A percentile compares a stretch with the other conserved stretches of the same genome.
Evolutionary conservation across 2,329 filamentous ascomycete genomes (phyloP).

Genomic region (Stagonosporopsis chrysanthemi): DNA sequence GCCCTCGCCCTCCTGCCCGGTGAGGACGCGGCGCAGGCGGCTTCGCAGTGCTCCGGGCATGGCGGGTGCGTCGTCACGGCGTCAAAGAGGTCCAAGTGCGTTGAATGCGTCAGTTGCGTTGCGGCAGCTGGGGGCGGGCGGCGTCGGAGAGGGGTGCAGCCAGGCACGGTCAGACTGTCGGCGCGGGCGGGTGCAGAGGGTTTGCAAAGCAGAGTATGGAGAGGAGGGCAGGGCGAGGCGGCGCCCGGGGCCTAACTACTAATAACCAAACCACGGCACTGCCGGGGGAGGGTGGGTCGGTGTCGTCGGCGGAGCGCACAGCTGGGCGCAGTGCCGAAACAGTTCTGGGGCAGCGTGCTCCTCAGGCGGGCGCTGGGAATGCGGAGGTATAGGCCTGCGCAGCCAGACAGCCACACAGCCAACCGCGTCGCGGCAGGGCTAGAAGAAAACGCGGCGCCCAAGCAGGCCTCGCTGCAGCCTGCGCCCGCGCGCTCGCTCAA

Average conservation of each 20-base stretch:
- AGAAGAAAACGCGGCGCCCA: constrained; percentile 7
- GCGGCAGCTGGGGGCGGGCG: too few relatives aligned
- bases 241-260: constrained; percentile 11
- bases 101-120: too few relatives aligned
- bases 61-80: constrained; percentile 14
- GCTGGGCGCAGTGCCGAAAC: constrained; percentile 16
- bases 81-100: too few relatives aligned
- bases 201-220: too few relatives aligned
- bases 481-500: constrained; percentile 20
- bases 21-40: constrained; percentile 55
- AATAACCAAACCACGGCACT: constrained; percentile 6
- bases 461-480: constrained; percentile 2
- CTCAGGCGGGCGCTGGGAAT: constrained; percentile 13
- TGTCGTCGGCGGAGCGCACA: constrained; percentile 10
- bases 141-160: constrained; percentile 19
- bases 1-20: constrained; percentile 39
- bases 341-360: constrained; percentile 11
- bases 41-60: constrained; percentile 56
- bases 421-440: constrained; percentile 20
- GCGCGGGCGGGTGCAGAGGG: constrained; percentile 19
- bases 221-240: neutral
- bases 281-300: constrained; percentile 21
- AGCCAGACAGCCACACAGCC: constrained; percentile 20
- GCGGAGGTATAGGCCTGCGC: constrained; percentile 11
- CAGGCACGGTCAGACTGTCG: constrained; percentile 21